Conservation (phyloP, 1,139 yeast species). For the Pichia sorboxylosa region DNA sequence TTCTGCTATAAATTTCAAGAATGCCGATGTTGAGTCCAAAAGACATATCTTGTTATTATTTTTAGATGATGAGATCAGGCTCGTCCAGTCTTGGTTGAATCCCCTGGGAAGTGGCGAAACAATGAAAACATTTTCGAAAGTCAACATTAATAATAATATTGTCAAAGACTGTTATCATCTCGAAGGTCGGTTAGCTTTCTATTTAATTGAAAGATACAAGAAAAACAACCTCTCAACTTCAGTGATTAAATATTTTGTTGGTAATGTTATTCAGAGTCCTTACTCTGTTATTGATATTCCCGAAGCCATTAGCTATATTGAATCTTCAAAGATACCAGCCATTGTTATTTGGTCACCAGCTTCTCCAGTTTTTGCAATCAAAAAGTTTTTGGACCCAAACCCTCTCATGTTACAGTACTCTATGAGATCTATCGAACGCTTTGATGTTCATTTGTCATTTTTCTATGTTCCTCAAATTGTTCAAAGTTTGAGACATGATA, state of each 20-base stretch:
- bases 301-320: constrained; percentile 50
- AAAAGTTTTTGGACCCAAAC: constrained; percentile 54
- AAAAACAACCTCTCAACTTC: constrained; percentile 9
- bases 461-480: constrained; percentile 98
- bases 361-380: constrained; percentile 78
- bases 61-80: constrained; percentile 64
- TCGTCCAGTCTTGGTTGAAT: constrained; percentile 67
- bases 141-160: constrained; percentile 28
- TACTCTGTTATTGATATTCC: constrained; percentile 49
- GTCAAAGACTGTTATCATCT: constrained; percentile 47
- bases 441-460: constrained; percentile 80
- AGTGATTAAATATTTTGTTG: constrained; percentile 10
- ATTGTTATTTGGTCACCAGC: constrained; percentile 67
- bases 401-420: constrained; percentile 74
- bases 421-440: constrained; percentile 80
- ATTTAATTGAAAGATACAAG: constrained; percentile 49
- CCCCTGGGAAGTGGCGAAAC: constrained; percentile 44
- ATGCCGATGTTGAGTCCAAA: constrained; percentile 27
- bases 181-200: constrained; percentile 66
- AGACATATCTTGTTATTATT: constrained; percentile 46
- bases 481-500: constrained; percentile 77
- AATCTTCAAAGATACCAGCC: constrained; percentile 33
- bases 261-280: constrained; percentile 34
- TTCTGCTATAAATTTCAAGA: constrained; percentile 4
- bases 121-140: constrained; percentile 20